Percentiles rank a stretch among this genome's conserved stretches.
Conservation (phyloP, 805 yeast species). For the Kurtzmaniella fragi region DNA sequence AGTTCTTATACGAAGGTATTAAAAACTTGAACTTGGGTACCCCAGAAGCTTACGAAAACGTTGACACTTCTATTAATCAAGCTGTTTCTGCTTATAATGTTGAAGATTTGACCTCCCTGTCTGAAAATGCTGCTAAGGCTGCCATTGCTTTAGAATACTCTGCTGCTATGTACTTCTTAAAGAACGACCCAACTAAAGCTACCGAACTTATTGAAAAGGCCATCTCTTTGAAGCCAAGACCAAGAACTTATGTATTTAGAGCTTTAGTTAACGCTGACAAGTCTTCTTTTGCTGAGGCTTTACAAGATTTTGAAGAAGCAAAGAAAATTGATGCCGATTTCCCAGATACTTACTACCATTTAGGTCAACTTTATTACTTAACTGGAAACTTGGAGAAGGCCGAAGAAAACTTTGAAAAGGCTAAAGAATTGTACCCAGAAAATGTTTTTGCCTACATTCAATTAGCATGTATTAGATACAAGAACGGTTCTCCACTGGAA, state of each 20-base stretch:
- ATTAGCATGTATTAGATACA: slow-evolving; percentile 86
- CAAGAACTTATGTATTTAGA: slow-evolving; percentile 75
- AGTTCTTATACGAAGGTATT: slow-evolving; percentile 61
- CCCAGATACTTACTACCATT: slow-evolving; percentile 87
- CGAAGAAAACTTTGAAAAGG: slow-evolving; percentile 65
- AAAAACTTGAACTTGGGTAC: slow-evolving; percentile 47
- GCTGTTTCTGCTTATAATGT: slow-evolving; percentile 47
- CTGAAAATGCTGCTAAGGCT: slow-evolving; percentile 39
- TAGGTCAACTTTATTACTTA: slow-evolving; percentile 86
- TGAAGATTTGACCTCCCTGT: slow-evolving; percentile 24
- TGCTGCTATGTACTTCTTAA: slow-evolving; percentile 80
- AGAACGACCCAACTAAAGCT: slow-evolving; percentile 65
- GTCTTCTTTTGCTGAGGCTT: slow-evolving; percentile 55
- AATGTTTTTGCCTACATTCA: slow-evolving; percentile 87
- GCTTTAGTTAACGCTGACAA: slow-evolving; percentile 82
- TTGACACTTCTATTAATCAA: slow-evolving; percentile 53
- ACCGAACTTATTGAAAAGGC: slow-evolving; percentile 61
- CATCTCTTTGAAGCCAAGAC: slow-evolving; percentile 63
- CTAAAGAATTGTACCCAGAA: slow-evolving; percentile 66
- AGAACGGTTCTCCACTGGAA: slow-evolving; percentile 56
- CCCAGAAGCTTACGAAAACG: slow-evolving; percentile 56
- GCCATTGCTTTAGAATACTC: slow-evolving; percentile 77
- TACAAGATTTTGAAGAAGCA: slow-evolving; percentile 66
- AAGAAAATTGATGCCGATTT: slow-evolving; percentile 60
- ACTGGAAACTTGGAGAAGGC: slow-evolving; percentile 73